phyloP scores from a whole-genome alignment of 2,329 filamentous ascomycete genomes.

The Aspergillus clavatus region DNA sequence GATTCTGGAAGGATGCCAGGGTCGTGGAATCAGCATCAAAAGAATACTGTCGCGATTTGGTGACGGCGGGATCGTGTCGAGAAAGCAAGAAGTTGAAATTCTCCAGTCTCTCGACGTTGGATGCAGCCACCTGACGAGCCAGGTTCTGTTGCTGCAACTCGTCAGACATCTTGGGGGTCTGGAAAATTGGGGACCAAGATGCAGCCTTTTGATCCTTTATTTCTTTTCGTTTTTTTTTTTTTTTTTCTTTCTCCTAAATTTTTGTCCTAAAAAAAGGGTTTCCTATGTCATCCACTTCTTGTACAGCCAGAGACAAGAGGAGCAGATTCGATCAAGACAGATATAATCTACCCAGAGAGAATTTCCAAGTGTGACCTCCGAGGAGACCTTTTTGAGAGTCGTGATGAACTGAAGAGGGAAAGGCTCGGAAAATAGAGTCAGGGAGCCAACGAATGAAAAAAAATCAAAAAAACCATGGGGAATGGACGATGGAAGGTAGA shows the following conservation, averaged over 20 bases:
- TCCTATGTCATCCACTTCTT: conserved; percentile 4
- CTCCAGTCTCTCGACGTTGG: conserved; percentile 31
- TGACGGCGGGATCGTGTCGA: conserved; percentile 28
- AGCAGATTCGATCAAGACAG: conserved; percentile 16
- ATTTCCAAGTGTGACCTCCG: conserved; percentile 9
- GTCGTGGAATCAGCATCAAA: conserved; percentile 33
- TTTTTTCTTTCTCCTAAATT: conserved; percentile 12
- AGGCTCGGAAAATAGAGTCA: conserved; percentile 10
- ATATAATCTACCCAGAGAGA: conserved; percentile 8
- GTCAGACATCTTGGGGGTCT: conserved; percentile 31
- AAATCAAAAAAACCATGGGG: too few relatives aligned
- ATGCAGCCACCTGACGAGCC: conserved; percentile 20
- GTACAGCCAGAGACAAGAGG: conserved; percentile 10
- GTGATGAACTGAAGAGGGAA: conserved; percentile 17
- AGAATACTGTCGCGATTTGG: conserved; percentile 35
- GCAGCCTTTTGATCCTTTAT: not conserved
- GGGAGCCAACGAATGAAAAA: conserved; percentile 11
- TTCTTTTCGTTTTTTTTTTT: conserved; percentile 7
- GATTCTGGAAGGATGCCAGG: conserved; percentile 28
- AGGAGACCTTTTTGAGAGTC: too few relatives aligned
- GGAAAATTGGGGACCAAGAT: conserved; percentile 1
- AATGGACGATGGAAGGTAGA: conserved; percentile 15
- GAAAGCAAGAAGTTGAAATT: conserved; percentile 36
- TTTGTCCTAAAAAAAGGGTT: conserved; percentile 9
- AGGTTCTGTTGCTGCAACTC: conserved; percentile 20